Base-by-base conservation (phyloP, 148 eudicot species). In the Talinum fruticosum region DNA sequence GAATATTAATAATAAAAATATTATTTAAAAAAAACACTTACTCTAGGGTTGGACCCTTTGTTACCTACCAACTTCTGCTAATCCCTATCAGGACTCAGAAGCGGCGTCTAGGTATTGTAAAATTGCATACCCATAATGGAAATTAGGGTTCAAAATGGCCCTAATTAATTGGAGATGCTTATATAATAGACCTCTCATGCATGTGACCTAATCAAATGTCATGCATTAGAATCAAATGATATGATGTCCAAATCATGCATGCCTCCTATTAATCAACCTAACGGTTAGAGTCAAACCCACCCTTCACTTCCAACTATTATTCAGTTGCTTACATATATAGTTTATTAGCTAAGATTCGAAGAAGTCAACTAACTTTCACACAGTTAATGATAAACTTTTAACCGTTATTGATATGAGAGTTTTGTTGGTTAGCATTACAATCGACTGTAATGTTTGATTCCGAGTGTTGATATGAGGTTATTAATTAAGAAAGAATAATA, bases 161-260 rank as follows among this genome's bases (percentile, higher is more conserved):
- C 28, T 8, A 24, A n/a, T n/a, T 59, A 23, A 7, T 23, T 54
- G 10, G 62, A 54, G 62, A 54, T 54, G 62, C 62, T 54, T 54
- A n/a, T 29, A 23, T 44, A 21, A 26, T 45, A 69, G 24, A 69
- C 68, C 45, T 8, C 16, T 12, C 14, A 10, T 26, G 26, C 80
- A 77, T 77, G 80, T 77, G 80, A 54, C 75, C 75, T 77, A 69
- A 77, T 78, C 80, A 71, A 59, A 59, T 29, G 68, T 64, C 28
- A 78, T 36, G 75, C 69, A 71, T 59, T 41, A 59, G 19, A 59
- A 78, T 36, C 80, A 37, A 36, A 37, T 57, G 68, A n/a, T 71
- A 69, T 23, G 4, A 36, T 51, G 54, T n/a, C 12, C 37, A 44
- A 4, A 8, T 54, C 64, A 59, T 59, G 64, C 30, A n/a, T 59